Conservation (phyloP, 2,329 filamentous ascomycete species). For the Epichloe amarillans region DNA sequence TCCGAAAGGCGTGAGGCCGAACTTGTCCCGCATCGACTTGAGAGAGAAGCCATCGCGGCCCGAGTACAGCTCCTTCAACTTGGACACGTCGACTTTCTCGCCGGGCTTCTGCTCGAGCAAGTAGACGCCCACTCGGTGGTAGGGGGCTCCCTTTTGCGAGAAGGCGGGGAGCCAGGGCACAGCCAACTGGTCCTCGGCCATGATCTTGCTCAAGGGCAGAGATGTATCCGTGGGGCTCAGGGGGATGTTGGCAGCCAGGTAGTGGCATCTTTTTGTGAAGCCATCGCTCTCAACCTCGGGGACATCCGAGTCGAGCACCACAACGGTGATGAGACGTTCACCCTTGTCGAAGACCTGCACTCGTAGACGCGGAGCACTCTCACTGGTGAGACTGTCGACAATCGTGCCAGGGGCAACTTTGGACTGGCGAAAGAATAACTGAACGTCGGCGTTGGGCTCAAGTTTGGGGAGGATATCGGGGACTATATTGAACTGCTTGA, state of each 20-base stretch:
- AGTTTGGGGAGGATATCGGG: slow-evolving; percentile 78
- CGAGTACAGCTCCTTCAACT: slow-evolving; percentile 39
- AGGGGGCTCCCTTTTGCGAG: slow-evolving; percentile 74
- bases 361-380: slow-evolving; percentile 58
- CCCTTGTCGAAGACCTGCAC: slow-evolving; percentile 79
- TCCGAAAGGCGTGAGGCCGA: slow-evolving; percentile 59
- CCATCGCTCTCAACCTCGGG: slow-evolving; percentile 61
- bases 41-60: slow-evolving; percentile 58
- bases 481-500: slow-evolving; percentile 73
- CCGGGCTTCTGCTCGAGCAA: slow-evolving; percentile 66
- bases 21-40: slow-evolving; percentile 58
- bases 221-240: slow-evolving; percentile 39
- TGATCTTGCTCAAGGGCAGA: slow-evolving; percentile 51
- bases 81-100: slow-evolving; percentile 40
- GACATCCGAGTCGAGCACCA: slow-evolving; percentile 81
- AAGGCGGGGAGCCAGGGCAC: slow-evolving; percentile 75
- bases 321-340: slow-evolving; percentile 69
- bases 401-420: slow-evolving; percentile 65
- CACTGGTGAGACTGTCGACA: slow-evolving; percentile 61
- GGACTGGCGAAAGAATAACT: slow-evolving; percentile 62
- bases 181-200: slow-evolving; percentile 51
- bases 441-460: slow-evolving; percentile 65
- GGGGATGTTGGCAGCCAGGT: slow-evolving; percentile 58
- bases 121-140: slow-evolving; percentile 78
- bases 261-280: slow-evolving; percentile 77